Base-by-base conservation (phyloP, 306 rosid genomes). In the Sesbania bispinosa region DNA sequence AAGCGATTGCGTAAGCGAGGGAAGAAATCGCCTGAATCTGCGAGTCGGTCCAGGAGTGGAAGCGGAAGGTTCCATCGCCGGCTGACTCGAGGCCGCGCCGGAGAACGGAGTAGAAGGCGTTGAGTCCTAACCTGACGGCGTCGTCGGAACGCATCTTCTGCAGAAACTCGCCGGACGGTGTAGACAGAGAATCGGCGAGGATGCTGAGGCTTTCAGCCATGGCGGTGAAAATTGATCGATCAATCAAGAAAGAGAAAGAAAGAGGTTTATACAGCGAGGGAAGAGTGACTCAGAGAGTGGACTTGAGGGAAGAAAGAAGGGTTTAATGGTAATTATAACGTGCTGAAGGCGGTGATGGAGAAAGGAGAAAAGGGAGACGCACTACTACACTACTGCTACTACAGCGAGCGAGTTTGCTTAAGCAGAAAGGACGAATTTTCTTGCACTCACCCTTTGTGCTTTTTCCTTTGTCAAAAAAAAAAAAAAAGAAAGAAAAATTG, bases 1-100 rank as follows among this genome's bases (percentile, higher is more conserved):
- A 79, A 53, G 84, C 85, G 76, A 91, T 77, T 68, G 88, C 89
- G 36, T 54, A 67, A 1, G 96, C 93, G 21, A 91, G 66, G 0
- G 85, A 82, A 57, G 76, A 86, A 48, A 89, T 75, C 24, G 92
- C 90, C 69, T 88, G 90, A 92, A 91, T 91, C 92, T 89, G 99
- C 9, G 88, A 75, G 59, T 86, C 88, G 55, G 69, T 79, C 99
- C 99, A 94, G 1, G 85, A 86, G 33, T 86, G 88, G 24, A 91
- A 60, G 70, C 72, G 77, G 29, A 84, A 75, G 71, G 78, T 79
- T 3, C 85, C 83, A 38, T 79, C 90, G 6, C 58, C 78, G 20
- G 48, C 29, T 0, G 80, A 66, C 70, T 72, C 78, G 58, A 89
- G 53, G 6, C 86, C 91, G 48, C 77, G 67, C 36, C 88, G 76